Conservation (phyloP, 2,329 filamentous ascomycete species). For the Didymosphaeria variabile region DNA sequence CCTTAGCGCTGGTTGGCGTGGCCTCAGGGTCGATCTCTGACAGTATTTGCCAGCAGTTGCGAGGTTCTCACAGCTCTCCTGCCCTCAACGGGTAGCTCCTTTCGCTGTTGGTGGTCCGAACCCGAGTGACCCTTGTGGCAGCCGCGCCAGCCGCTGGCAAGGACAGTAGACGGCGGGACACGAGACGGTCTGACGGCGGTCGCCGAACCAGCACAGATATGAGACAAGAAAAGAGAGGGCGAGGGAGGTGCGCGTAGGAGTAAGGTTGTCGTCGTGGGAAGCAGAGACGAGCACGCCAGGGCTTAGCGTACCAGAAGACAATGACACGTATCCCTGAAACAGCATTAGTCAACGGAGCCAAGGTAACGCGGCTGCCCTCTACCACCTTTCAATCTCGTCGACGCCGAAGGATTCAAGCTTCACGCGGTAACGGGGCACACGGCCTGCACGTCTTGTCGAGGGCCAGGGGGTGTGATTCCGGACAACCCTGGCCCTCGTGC, state of each 20-base stretch:
- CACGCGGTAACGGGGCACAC: not conserved
- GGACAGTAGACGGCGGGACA: not conserved
- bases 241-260: not conserved
- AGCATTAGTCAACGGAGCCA: conserved; percentile 8
- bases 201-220: not conserved
- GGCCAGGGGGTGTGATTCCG: conserved; percentile 5
- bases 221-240: not conserved
- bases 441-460: conserved; percentile 10
- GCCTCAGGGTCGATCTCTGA: not conserved
- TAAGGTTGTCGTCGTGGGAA: not conserved
- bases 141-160: not conserved
- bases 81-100: not conserved
- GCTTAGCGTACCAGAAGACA: conserved; percentile 10
- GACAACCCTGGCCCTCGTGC: conserved; percentile 14
- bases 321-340: conserved; percentile 13
- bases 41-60: not conserved
- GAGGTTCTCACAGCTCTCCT: not conserved
- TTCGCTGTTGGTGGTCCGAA: not conserved
- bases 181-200: not conserved
- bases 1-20: not conserved
- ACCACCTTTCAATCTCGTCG: conserved; percentile 4
- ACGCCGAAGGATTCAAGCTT: conserved; percentile 8
- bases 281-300: conserved; percentile 11
- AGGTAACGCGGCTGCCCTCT: conserved; percentile 1
- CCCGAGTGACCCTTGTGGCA: not conserved